These are phyloP conservation scores for Crotalaria pallida DNA, from an alignment of 306 rosid species.

Conservation along the genomic window DNA sequence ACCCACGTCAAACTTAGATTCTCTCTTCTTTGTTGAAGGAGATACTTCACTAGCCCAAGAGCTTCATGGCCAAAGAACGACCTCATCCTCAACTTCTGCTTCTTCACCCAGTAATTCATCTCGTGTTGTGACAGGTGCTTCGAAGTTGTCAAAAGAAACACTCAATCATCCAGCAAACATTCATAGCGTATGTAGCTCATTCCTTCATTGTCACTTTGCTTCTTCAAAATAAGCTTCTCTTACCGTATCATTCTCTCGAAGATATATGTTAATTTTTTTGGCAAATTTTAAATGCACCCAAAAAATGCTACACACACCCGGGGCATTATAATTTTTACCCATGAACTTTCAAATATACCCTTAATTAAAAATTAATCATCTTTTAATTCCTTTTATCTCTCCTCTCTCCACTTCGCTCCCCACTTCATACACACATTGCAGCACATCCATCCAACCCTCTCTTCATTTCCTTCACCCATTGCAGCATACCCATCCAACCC, in stretches of 20 bases:
- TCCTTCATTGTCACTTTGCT: neutral
- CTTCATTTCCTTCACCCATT: too few relatives aligned
- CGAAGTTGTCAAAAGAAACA: slow-evolving; percentile 49
- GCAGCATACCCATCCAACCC: too few relatives aligned
- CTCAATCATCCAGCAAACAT: slow-evolving; percentile 84
- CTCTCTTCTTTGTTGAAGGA: slow-evolving; percentile 57
- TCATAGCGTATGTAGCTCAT: slow-evolving; percentile 36
- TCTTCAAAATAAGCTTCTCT: neutral
- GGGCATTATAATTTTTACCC: too few relatives aligned
- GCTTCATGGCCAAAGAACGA: slow-evolving; percentile 15
- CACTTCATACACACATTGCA: too few relatives aligned
- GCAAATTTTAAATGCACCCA: too few relatives aligned
- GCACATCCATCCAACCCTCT: too few relatives aligned
- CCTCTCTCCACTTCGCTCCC: too few relatives aligned
- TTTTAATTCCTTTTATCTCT: too few relatives aligned
- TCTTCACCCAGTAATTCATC: slow-evolving; percentile 8
- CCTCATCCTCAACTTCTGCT: slow-evolving; percentile 18
- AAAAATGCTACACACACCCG: too few relatives aligned
- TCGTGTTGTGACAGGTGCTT: slow-evolving; percentile 23
- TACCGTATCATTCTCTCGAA: slow-evolving; percentile 3
- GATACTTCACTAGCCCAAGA: slow-evolving; percentile 46
- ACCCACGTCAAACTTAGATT: slow-evolving; percentile 43
- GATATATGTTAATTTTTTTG: neutral
- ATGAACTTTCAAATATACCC: too few relatives aligned
- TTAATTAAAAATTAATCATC: too few relatives aligned